phyloP scores from a whole-genome alignment of 2,329 filamentous ascomycete species.

The Calonectria pauciramosa region DNA sequence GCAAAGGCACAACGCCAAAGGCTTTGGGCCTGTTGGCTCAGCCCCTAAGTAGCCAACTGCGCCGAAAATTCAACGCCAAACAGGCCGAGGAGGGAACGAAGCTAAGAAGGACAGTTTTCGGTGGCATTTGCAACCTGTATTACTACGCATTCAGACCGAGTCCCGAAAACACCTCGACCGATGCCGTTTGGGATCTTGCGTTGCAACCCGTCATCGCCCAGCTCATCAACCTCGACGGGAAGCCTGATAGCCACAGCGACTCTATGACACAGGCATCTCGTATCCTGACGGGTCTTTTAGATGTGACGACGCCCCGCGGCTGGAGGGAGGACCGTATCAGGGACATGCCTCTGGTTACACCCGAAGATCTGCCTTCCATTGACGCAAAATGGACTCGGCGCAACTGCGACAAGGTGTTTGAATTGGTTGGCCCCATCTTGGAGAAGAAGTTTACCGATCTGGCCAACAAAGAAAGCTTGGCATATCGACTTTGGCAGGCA shows the following conservation, averaged over 20 bases:
- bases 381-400: constrained; percentile 90
- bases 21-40: constrained; percentile 66
- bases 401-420: constrained; percentile 75
- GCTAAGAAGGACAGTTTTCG: constrained; percentile 70
- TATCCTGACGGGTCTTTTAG: constrained; percentile 80
- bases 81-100: constrained; percentile 64
- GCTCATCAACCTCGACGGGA: constrained; percentile 60
- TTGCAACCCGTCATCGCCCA: constrained; percentile 74
- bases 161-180: constrained; percentile 74
- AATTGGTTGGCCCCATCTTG: constrained; percentile 71
- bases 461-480: constrained; percentile 68
- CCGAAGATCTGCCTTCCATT: constrained; percentile 85
- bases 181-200: constrained; percentile 83
- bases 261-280: constrained; percentile 71
- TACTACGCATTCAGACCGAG: constrained; percentile 87
- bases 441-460: constrained; percentile 74
- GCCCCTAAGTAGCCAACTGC: constrained; percentile 78
- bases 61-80: constrained; percentile 71
- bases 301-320: constrained; percentile 67
- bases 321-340: constrained; percentile 84
- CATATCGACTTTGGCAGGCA: constrained; percentile 70
- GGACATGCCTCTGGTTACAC: constrained; percentile 68
- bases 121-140: constrained; percentile 82
- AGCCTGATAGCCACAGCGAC: constrained; percentile 59
- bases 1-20: constrained; percentile 62